phyloP scores from a whole-genome alignment of 2,329 filamentous ascomycete species.

The Ophiocordyceps camponoti-saundersi region DNA sequence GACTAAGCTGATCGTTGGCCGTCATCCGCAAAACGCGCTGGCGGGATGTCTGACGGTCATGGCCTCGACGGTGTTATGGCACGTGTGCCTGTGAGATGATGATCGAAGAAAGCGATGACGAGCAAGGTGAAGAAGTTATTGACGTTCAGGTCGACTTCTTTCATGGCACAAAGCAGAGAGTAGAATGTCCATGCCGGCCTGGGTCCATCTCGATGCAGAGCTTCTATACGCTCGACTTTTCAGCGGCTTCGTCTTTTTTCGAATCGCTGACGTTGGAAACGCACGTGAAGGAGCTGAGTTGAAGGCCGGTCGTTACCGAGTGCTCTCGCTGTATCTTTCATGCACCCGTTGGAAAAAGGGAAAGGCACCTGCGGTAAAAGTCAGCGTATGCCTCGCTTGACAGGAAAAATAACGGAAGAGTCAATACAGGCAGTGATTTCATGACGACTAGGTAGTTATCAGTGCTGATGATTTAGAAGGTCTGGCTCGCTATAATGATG shows the following conservation, averaged over 20 bases:
- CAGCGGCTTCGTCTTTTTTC: slow-evolving; percentile 54
- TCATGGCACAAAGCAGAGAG: slow-evolving; percentile 63
- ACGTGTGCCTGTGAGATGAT: slow-evolving; percentile 58
- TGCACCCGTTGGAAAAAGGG: slow-evolving; percentile 12
- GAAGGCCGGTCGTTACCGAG: slow-evolving; percentile 45
- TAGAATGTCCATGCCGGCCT: slow-evolving; percentile 47
- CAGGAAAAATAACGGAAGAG: too few species aligned
- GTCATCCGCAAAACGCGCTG: too few species aligned
- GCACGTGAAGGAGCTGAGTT: slow-evolving; percentile 51
- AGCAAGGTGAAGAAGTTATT: slow-evolving; percentile 58
- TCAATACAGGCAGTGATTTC: too few species aligned
- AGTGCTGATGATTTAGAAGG: too few species aligned
- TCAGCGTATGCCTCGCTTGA: too few species aligned
- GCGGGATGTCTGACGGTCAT: slow-evolving; percentile 50
- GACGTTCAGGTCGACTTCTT: slow-evolving; percentile 48
- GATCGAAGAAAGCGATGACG: slow-evolving; percentile 46
- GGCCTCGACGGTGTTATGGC: slow-evolving; percentile 53
- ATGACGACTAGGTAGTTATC: too few species aligned
- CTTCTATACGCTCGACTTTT: slow-evolving; percentile 58
- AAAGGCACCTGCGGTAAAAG: too few species aligned
- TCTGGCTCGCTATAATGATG: too few species aligned
- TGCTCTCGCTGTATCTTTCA: slow-evolving; percentile 37
- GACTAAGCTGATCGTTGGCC: slow-evolving; percentile 41
- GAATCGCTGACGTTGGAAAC: slow-evolving; percentile 62
- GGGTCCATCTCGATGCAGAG: slow-evolving; percentile 30